These are phyloP conservation scores for Eutrema japonicum DNA, from an alignment of 345 rosid genomes.

Conservation along the genomic window DNA sequence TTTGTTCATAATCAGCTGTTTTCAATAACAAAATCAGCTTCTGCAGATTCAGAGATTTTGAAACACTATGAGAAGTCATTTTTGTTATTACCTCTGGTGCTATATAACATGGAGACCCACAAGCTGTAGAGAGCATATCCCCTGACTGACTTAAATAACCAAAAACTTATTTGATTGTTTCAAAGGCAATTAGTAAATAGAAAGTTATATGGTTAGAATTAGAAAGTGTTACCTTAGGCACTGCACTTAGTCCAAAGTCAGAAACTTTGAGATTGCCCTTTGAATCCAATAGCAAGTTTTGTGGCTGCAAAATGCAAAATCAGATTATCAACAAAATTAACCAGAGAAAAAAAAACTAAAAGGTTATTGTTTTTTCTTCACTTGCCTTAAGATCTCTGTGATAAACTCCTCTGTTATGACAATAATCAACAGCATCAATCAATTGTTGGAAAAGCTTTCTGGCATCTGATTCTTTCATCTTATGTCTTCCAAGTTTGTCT, in stretches of 20 bases:
- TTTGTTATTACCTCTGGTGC: conserved; percentile 76
- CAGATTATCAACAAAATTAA: neutral
- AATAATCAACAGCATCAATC: conserved; percentile 82
- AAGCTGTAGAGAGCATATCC: conserved; percentile 80
- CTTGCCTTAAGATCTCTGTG: conserved; percentile 90
- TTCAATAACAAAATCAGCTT: conserved; percentile 24
- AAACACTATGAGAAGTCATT: neutral
- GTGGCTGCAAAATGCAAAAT: conserved; percentile 61
- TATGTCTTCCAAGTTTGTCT: conserved; percentile 75
- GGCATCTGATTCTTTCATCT: conserved; percentile 68
- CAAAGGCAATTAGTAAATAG: neutral
- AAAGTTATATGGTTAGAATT: conserved; percentile 15
- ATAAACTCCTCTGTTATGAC: conserved; percentile 85
- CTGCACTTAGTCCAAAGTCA: conserved; percentile 83
- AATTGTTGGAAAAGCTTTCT: conserved; percentile 82
- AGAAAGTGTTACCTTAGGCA: conserved; percentile 56
- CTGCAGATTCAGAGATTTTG: conserved; percentile 9
- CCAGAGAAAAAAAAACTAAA: neutral
- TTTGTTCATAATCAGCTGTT: conserved; percentile 72
- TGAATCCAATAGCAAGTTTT: conserved; percentile 73
- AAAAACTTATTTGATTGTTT: conserved; percentile 17
- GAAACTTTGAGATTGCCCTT: conserved; percentile 85
- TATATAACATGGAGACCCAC: conserved; percentile 91
- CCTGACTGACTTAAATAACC: conserved; percentile 54
- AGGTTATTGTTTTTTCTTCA: neutral